Conservation (phyloP, 2,329 filamentous ascomycete genomes). For the Calonectria multiphialidica region DNA sequence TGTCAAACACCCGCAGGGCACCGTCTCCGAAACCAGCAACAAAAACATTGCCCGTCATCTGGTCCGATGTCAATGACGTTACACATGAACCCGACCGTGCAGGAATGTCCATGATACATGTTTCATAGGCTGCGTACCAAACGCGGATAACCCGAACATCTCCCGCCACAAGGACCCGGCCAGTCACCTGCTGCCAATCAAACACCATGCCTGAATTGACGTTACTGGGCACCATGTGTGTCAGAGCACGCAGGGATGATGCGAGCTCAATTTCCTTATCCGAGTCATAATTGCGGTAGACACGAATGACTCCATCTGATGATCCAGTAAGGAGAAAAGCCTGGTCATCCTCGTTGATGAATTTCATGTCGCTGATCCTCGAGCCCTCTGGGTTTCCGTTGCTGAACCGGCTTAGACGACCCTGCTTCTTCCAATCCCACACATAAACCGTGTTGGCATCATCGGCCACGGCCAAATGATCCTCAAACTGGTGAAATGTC, state of each 20-base stretch:
- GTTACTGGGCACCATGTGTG: constrained; percentile 93
- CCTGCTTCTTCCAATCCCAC: constrained; percentile 91
- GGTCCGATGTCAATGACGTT: constrained; percentile 94
- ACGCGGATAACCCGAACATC: constrained; percentile 96
- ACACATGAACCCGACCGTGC: constrained; percentile 96
- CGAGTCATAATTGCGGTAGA: constrained; percentile 92
- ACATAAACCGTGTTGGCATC: constrained; percentile 91
- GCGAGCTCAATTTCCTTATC: constrained; percentile 84
- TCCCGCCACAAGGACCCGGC: constrained; percentile 93
- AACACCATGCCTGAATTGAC: constrained; percentile 96
- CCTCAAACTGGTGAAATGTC: constrained; percentile 98
- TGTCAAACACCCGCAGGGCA: constrained; percentile 93
- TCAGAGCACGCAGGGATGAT: constrained; percentile 90
- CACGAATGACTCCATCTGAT: constrained; percentile 92
- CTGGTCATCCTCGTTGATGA: constrained; percentile 98
- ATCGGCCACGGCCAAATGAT: constrained; percentile 93
- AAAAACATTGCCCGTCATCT: constrained; percentile 97
- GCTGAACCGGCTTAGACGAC: constrained; percentile 84
- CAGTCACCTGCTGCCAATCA: constrained; percentile 99
- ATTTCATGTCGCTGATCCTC: constrained; percentile 93
- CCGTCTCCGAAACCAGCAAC: constrained; percentile 97
- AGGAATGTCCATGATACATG: constrained; percentile 93
- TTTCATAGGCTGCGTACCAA: constrained; percentile 95
- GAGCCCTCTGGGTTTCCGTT: constrained; percentile 94
- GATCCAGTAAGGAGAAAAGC: constrained; percentile 95